These are phyloP conservation scores for Thielaviopsis populi DNA, from an alignment of 2,329 filamentous ascomycete genomes.

Conservation along the genomic window DNA sequence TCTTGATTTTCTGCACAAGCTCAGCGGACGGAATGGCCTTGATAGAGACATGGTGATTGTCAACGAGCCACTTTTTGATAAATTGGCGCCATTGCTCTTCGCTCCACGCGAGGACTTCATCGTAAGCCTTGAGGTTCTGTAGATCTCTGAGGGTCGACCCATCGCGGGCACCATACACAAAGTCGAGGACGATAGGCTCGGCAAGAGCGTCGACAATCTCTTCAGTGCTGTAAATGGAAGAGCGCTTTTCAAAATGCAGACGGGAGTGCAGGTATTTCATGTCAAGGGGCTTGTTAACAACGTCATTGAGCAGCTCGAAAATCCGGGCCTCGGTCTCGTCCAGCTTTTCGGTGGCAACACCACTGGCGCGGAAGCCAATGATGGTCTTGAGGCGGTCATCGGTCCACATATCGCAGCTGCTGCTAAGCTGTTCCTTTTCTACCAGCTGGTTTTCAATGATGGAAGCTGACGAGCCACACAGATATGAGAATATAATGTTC, in stretches of 20 bases:
- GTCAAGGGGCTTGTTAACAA: conserved; percentile 65
- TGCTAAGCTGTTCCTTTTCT: conserved; percentile 82
- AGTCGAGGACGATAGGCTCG: conserved; percentile 76
- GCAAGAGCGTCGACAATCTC: conserved; percentile 68
- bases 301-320: conserved; percentile 67
- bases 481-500: conserved; percentile 67
- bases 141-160: conserved; percentile 58
- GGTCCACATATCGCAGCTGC: conserved; percentile 64
- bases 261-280: conserved; percentile 85
- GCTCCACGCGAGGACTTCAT: conserved; percentile 61
- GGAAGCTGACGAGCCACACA: conserved; percentile 85
- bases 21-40: conserved; percentile 73
- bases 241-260: conserved; percentile 63
- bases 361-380: conserved; percentile 72
- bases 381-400: conserved; percentile 69
- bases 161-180: conserved; percentile 74
- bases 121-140: conserved; percentile 42
- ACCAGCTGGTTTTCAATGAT: conserved; percentile 84
- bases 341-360: conserved; percentile 76
- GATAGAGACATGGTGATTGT: conserved; percentile 76
- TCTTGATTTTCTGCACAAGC: conserved; percentile 66
- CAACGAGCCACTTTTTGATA: conserved; percentile 66
- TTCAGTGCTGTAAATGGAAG: conserved; percentile 73
- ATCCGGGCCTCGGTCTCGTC: conserved; percentile 72
- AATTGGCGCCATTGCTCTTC: conserved; percentile 75